Conservation (phyloP, 768 basidiomycete species). For the Hydnum rufescens region DNA sequence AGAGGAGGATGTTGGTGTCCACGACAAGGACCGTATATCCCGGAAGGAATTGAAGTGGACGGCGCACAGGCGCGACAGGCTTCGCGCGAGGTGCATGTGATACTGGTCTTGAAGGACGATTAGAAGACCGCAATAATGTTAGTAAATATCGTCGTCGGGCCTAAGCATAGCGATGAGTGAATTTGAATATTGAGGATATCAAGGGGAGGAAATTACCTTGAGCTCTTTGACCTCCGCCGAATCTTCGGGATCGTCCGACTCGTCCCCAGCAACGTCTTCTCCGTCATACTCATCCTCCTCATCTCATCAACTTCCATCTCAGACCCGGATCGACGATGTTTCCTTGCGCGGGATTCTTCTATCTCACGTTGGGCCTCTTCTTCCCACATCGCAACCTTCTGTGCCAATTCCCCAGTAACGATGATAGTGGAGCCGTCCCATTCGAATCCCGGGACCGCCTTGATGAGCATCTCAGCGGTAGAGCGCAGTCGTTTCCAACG, state of each 20-base stretch:
- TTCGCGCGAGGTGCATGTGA: conserved; percentile 15
- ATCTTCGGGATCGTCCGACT: conserved; percentile 43
- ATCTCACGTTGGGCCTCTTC: conserved; percentile 30
- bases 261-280: conserved; percentile 22
- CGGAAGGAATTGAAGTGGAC: conserved; percentile 38
- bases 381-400: conserved; percentile 50
- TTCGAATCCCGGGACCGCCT: conserved; percentile 51
- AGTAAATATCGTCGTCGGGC: conserved; percentile 58
- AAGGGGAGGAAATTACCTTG: conserved; percentile 39
- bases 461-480: conserved; percentile 44
- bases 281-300: conserved; percentile 20
- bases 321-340: conserved; percentile 15
- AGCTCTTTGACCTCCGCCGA: conserved; percentile 56
- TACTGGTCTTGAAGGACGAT: conserved; percentile 9
- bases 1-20: conserved; percentile 88
- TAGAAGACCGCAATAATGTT: conserved; percentile 34
- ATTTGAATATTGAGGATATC: background rate
- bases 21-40: conserved; percentile 84
- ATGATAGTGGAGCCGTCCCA: conserved; percentile 28
- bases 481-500: conserved; percentile 66
- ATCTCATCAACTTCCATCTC: conserved; percentile 47
- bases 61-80: conserved; percentile 18
- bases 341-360: conserved; percentile 8
- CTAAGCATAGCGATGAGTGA: conserved; percentile 19
- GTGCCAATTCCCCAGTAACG: conserved; percentile 47